Percentiles rank a stretch among this genome's conserved stretches.
Conservation (phyloP, 805 yeast genomes). For the Scheffersomyces stipitis region DNA sequence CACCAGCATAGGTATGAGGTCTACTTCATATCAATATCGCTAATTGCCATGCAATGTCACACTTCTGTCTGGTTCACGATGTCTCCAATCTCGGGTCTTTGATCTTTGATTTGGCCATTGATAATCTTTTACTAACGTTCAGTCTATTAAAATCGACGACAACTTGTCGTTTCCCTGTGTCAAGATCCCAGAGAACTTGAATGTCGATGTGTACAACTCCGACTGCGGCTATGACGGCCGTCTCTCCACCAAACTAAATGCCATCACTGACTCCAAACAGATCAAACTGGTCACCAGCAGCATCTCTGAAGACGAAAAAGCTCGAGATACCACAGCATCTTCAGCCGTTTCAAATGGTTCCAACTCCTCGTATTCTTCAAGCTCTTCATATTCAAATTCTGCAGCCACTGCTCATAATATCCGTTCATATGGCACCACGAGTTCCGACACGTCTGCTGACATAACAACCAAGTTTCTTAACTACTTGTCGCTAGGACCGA, state of each 20-base stretch:
- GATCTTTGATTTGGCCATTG: background rate
- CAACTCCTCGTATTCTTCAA: too few species aligned
- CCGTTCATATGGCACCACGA: slow-evolving; percentile 4
- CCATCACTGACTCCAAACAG: slow-evolving; percentile 29
- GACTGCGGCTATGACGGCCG: slow-evolving; percentile 27
- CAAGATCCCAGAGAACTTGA: slow-evolving; percentile 32
- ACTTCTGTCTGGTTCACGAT: too few species aligned
- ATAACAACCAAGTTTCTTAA: slow-evolving; percentile 35
- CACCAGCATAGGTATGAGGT: too few species aligned
- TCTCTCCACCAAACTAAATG: slow-evolving; percentile 28
- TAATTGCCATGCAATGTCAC: too few species aligned
- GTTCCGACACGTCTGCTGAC: slow-evolving; percentile 3
- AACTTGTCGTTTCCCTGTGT: slow-evolving; percentile 31
- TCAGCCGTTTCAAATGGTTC: background rate
- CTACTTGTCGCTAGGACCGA: slow-evolving; percentile 50
- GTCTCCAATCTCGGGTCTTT: too few species aligned
- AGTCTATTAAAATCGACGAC: slow-evolving; percentile 31
- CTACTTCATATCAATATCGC: too few species aligned
- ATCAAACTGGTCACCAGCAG: slow-evolving; percentile 18
- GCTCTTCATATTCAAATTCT: too few species aligned
- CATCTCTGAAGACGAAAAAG: background rate
- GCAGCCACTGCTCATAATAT: background rate
- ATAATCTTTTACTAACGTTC: background rate
- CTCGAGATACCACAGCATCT: background rate
- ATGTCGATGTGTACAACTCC: slow-evolving; percentile 33